phyloP scores from a whole-genome alignment of 2,329 filamentous ascomycete genomes.

The Esteya vermicola region DNA sequence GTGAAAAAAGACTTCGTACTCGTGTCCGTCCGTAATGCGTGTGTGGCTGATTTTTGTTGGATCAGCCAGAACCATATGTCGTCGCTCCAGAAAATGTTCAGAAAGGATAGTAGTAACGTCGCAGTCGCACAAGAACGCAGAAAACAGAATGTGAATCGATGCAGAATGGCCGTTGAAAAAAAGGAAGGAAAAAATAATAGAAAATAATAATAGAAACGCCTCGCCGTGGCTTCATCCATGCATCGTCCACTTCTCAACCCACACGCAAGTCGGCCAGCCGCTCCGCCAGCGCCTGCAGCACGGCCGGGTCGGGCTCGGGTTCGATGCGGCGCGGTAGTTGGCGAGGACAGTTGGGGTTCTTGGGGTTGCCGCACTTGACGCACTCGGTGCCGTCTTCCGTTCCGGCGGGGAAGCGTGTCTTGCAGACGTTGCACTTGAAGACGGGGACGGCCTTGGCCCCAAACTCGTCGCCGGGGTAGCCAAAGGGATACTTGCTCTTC shows the following conservation, averaged over 20 bases:
- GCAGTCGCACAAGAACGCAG: too few relatives aligned
- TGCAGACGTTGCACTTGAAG: constrained; percentile 50
- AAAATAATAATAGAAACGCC: neutral
- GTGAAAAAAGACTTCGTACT: too few relatives aligned
- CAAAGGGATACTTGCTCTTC: constrained; percentile 53
- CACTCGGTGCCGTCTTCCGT: constrained; percentile 40
- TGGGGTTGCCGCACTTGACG: constrained; percentile 43
- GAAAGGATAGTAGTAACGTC: neutral
- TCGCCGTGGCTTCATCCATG: too few relatives aligned
- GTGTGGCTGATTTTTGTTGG: too few relatives aligned
- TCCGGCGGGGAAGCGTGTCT: constrained; percentile 36
- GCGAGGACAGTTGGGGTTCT: constrained; percentile 45
- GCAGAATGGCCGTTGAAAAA: too few relatives aligned
- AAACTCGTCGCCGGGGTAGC: constrained; percentile 53
- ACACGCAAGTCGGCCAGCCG: constrained; percentile 28
- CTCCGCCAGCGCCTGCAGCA: constrained; percentile 41
- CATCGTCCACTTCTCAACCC: constrained; percentile 4
- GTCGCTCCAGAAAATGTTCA: neutral
- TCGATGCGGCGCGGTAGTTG: constrained; percentile 45
- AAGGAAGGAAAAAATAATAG: neutral
- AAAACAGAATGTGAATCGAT: too few relatives aligned
- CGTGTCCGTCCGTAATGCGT: too few relatives aligned
- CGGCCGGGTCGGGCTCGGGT: constrained; percentile 44
- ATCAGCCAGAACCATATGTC: neutral
- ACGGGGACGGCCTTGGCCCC: constrained; percentile 35